Evolutionary conservation across 441 rosid genomes (phyloP).

Genomic region (Erodium moschatum): DNA sequence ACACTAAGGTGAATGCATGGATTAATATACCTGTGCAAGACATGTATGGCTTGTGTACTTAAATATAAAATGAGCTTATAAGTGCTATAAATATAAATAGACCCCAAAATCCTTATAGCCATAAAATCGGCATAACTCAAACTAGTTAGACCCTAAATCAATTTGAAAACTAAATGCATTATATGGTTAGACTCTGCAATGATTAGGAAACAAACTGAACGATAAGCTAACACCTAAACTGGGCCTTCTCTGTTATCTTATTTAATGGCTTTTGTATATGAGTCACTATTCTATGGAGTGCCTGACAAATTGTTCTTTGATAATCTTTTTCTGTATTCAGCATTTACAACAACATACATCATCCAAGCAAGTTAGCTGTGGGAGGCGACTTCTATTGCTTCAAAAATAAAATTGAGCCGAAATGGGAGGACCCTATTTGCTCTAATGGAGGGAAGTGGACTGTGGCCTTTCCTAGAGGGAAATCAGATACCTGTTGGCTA

Average conservation of each 20-base stretch:
- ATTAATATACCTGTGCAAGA: no score
- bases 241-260: neutral
- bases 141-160: no score
- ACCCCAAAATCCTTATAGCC: no score
- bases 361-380: constrained; percentile 54
- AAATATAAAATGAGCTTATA: no score
- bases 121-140: no score
- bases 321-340: constrained; percentile 28
- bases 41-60: no score
- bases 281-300: neutral
- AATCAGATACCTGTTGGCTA: constrained; percentile 69
- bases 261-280: neutral
- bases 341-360: constrained; percentile 60
- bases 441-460: constrained; percentile 95
- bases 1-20: no score
- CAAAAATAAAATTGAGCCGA: constrained; percentile 76
- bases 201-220: no score
- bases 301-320: constrained; percentile 1
- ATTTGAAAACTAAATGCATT: no score
- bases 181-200: no score
- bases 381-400: constrained; percentile 82
- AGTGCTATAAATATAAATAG: no score
- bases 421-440: constrained; percentile 93
- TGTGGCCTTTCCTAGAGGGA: constrained; percentile 34
- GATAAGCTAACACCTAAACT: no score